Base-by-base conservation (phyloP, 192 early-diverging fungal genomes). In the Coemansia erecta region DNA sequence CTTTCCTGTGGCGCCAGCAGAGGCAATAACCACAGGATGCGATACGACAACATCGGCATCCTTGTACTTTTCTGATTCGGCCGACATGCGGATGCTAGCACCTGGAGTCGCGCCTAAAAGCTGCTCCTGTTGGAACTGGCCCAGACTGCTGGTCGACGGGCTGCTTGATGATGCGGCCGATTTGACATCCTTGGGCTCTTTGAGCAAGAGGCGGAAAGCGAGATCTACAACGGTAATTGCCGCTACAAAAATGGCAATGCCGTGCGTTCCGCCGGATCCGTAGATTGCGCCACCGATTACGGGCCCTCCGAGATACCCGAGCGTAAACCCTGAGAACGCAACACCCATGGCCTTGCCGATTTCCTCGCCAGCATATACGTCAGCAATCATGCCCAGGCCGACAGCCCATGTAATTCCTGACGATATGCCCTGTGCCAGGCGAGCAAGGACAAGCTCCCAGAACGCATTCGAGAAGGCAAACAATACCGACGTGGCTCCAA, bases 321-420 rank as follows among this genome's bases (percentile, higher is more conserved):
- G 59, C 12, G 86, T 84, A 26, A 87, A 83, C 2, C 85, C 87
- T 1, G 82, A 82, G 53, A 89, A 80, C 0, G 85, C 84, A 14
- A 84, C 81, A 13, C 88, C 88, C 88, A 91, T 90, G 12, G 85
- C 86, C n/a, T 82, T 64, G 18, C 88, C 88, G 9, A 87, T 64
- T 24, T 77, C 82, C n/a, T 82, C 72, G 21, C 83, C 82, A 4
- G 80, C 72, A 41, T 85, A 91, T 0, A 86, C 83, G 58, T 91
- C 88, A 18, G 88, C 86, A 14, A 91, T 64, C 85, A 89, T 85
- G 17, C 83, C 86, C 23, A 90, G 72, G 4, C 85, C 85, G 46
- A 89, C 82, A 4, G 89, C 84, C 87, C 89, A 90, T 19, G 85
- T 85, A 18, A 86, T 85, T 35, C 87, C 90, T 40, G 87, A 88